phyloP scores from a whole-genome alignment of 1,284 basidiomycete genomes.

The Ustilago sp. region DNA sequence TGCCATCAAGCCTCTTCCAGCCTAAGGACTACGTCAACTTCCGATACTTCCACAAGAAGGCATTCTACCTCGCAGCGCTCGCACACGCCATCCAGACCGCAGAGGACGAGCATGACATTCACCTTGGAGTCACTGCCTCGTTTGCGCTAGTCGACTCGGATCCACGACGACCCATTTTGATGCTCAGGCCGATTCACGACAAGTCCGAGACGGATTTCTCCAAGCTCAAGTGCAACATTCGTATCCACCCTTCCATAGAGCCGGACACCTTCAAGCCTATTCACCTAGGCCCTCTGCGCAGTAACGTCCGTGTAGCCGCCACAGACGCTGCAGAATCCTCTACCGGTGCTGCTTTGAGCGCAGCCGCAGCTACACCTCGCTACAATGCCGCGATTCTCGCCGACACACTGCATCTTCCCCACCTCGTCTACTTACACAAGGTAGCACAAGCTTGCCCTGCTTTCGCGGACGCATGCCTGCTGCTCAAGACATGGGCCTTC shows the following conservation, averaged over 20 bases:
- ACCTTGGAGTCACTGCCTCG: constrained; percentile 74
- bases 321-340: constrained; percentile 11
- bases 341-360: constrained; percentile 26
- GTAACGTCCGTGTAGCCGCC: constrained; percentile 71
- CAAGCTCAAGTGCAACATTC: constrained; percentile 78
- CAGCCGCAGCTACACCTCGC: constrained; percentile 74
- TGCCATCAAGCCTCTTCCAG: constrained; percentile 80
- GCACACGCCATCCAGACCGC: constrained; percentile 75
- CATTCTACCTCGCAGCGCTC: constrained; percentile 87
- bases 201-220: constrained; percentile 75
- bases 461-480: constrained; percentile 80
- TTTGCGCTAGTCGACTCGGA: constrained; percentile 78
- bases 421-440: constrained; percentile 79
- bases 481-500: constrained; percentile 90
- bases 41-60: constrained; percentile 91
- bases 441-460: constrained; percentile 76
- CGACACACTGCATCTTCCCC: constrained; percentile 76
- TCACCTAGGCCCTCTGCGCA: constrained; percentile 78
- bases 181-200: constrained; percentile 75
- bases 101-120: constrained; percentile 62
- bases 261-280: constrained; percentile 75
- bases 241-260: constrained; percentile 79
- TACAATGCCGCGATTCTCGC: constrained; percentile 84
- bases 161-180: constrained; percentile 78
- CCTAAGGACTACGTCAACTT: constrained; percentile 93